Conservation (phyloP, 805 yeast genomes). For the Metschnikowia proteae region DNA sequence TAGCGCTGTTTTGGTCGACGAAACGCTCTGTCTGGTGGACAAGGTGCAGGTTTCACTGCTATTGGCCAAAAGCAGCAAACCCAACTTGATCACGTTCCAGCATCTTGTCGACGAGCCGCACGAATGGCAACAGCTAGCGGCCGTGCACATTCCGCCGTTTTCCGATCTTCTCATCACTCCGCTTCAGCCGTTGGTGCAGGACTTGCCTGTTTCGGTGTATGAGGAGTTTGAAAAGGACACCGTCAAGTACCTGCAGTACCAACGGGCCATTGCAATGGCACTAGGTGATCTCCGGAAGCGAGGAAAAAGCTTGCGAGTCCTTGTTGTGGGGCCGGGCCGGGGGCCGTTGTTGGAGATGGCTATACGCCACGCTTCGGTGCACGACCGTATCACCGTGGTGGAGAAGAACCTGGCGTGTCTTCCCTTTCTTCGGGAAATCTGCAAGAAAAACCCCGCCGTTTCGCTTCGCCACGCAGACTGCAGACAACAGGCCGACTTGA, state of each 20-base stretch:
- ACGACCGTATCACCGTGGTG: constrained; percentile 42
- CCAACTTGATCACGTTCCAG: constrained; percentile 3
- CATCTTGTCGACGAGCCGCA: neutral
- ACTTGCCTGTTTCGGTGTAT: constrained; percentile 59
- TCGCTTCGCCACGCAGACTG: constrained; percentile 56
- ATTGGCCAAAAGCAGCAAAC: neutral
- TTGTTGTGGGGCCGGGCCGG: constrained; percentile 83
- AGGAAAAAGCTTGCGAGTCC: constrained; percentile 25
- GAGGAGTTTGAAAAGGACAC: constrained; percentile 67
- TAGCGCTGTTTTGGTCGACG: constrained; percentile 5
- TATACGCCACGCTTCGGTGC: constrained; percentile 13
- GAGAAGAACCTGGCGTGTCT: constrained; percentile 71
- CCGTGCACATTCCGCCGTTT: neutral
- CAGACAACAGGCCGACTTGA: constrained; percentile 30
- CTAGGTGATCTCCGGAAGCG: constrained; percentile 24
- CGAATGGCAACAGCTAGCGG: constrained; percentile 4
- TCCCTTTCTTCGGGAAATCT: constrained; percentile 45
- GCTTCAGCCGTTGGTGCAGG: constrained; percentile 62
- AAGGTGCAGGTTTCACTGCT: neutral
- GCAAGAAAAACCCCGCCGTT: constrained; percentile 37
- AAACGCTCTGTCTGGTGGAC: neutral
- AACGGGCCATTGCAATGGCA: constrained; percentile 57
- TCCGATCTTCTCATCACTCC: constrained; percentile 43
- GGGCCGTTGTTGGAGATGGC: constrained; percentile 68
- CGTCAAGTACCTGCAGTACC: constrained; percentile 66